Evolutionary conservation across 2,329 filamentous ascomycete species (phyloP).

Genomic region (Fusarium protoensiforme): DNA sequence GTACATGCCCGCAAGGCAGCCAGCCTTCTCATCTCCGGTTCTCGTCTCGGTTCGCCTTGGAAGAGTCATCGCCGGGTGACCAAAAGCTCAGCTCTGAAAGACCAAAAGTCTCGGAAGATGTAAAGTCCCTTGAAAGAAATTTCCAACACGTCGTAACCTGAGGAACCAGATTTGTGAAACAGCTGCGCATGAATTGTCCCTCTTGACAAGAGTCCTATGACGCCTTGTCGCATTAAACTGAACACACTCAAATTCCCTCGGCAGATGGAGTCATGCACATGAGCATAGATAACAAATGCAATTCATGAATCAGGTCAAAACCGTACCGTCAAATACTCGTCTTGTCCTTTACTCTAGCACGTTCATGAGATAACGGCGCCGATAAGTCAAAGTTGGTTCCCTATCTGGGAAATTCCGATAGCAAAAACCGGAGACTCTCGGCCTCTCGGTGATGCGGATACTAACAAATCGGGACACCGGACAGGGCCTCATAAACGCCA

Average conservation of each 20-base stretch:
- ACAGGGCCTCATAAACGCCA: not conserved
- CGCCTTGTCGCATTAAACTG: conserved; percentile 3
- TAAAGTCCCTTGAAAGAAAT: not conserved
- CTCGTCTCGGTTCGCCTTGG: conserved; percentile 10
- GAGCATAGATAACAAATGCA: not conserved
- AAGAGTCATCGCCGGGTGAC: conserved; percentile 33
- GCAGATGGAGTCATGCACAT: not conserved
- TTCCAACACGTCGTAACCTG: not conserved
- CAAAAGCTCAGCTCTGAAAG: not conserved
- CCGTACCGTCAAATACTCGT: not conserved
- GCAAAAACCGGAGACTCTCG: conserved; percentile 25
- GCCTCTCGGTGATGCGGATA: conserved; percentile 10
- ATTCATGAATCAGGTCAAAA: not conserved
- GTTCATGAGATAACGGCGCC: not conserved
- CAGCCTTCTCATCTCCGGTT: conserved; percentile 30
- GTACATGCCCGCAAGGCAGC: conserved; percentile 12
- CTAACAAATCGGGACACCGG: conserved; percentile 1
- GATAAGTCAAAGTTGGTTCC: conserved; percentile 13
- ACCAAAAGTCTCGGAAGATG: not conserved
- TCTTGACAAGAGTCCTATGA: not conserved
- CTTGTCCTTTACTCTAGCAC: not conserved
- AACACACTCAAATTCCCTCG: conserved; percentile 18
- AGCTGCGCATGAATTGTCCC: conserved; percentile 4
- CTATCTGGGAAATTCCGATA: conserved; percentile 22
- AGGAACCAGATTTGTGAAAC: not conserved